phyloP scores from a whole-genome alignment of 1,139 yeast genomes.

The Suhomyces chickasaworum region DNA sequence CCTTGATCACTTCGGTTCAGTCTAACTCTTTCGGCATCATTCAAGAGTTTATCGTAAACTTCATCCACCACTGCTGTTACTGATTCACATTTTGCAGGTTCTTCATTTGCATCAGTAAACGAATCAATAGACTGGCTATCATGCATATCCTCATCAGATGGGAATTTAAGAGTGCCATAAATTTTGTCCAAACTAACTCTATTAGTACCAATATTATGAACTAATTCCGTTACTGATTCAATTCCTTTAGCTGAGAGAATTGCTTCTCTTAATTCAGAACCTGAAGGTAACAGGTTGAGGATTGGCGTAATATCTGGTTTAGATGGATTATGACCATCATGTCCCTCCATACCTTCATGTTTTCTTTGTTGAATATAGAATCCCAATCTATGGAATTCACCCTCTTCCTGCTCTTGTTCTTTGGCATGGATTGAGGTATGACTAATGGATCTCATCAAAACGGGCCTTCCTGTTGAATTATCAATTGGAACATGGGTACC shows the following conservation, averaged over 20 bases:
- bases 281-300: conserved; percentile 61
- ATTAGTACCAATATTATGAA: conserved; percentile 61
- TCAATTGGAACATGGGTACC: conserved; percentile 63
- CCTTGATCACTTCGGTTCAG: conserved; percentile 35
- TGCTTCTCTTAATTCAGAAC: conserved; percentile 74
- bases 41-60: conserved; percentile 68
- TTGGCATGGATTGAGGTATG: conserved; percentile 70
- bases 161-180: conserved; percentile 30
- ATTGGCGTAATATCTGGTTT: conserved; percentile 32
- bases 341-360: conserved; percentile 14
- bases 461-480: conserved; percentile 70
- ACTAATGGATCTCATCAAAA: conserved; percentile 62
- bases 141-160: conserved; percentile 18
- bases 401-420: conserved; percentile 86
- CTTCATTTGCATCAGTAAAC: conserved; percentile 18
- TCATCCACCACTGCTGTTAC: conserved; percentile 57
- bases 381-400: conserved; percentile 86
- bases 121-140: conserved; percentile 40
- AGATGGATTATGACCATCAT: not conserved
- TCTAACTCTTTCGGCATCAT: conserved; percentile 66
- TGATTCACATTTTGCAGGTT: conserved; percentile 12
- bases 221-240: conserved; percentile 68
- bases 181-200: conserved; percentile 57
- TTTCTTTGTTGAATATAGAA: conserved; percentile 66
- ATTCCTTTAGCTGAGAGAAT: conserved; percentile 78